These are phyloP conservation scores for Coniophora puteana DNA, from an alignment of 1,284 basidiomycete genomes.

Conservation along the genomic window DNA sequence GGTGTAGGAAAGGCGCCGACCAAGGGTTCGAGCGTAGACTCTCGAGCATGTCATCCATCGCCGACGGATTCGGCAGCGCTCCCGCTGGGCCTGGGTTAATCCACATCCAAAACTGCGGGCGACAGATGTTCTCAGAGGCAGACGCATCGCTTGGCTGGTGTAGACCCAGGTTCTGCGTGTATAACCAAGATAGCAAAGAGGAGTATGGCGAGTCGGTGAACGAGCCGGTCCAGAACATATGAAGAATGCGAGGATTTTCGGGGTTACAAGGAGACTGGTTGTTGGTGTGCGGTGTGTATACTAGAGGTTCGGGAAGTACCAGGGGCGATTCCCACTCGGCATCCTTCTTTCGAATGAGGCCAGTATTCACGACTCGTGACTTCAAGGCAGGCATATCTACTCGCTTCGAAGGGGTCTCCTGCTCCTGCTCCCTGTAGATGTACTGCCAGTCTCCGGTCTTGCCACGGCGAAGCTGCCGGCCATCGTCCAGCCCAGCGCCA, in stretches of 20 bases:
- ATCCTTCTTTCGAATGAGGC: slow-evolving; percentile 34
- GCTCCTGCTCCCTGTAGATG: slow-evolving; percentile 57
- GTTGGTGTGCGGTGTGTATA: slow-evolving; percentile 54
- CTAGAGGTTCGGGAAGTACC: slow-evolving; percentile 31
- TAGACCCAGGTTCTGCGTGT: slow-evolving; percentile 76
- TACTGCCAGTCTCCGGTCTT: slow-evolving; percentile 66
- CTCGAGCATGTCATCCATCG: slow-evolving; percentile 56
- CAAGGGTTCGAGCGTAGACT: slow-evolving; percentile 58
- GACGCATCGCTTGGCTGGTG: too few relatives aligned
- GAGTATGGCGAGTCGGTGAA: slow-evolving; percentile 88
- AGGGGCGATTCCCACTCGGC: slow-evolving; percentile 44
- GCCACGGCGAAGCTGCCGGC: slow-evolving; percentile 56
- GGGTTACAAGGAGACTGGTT: slow-evolving; percentile 61
- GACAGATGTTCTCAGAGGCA: slow-evolving; percentile 47
- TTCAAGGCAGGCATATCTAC: slow-evolving; percentile 10
- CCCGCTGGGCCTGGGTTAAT: slow-evolving; percentile 62
- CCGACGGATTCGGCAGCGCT: slow-evolving; percentile 49
- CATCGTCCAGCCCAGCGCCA: slow-evolving; percentile 71
- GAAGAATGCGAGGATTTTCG: slow-evolving; percentile 70
- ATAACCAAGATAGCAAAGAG: slow-evolving; percentile 75
- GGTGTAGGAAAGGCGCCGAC: slow-evolving; percentile 65
- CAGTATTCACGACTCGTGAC: slow-evolving; percentile 29
- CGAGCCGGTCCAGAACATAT: slow-evolving; percentile 84
- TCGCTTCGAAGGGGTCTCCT: slow-evolving; percentile 12
- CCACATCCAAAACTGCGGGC: slow-evolving; percentile 75